Evolutionary conservation across 1,284 basidiomycete species (phyloP).

Genomic region (Boletus sp.): DNA sequence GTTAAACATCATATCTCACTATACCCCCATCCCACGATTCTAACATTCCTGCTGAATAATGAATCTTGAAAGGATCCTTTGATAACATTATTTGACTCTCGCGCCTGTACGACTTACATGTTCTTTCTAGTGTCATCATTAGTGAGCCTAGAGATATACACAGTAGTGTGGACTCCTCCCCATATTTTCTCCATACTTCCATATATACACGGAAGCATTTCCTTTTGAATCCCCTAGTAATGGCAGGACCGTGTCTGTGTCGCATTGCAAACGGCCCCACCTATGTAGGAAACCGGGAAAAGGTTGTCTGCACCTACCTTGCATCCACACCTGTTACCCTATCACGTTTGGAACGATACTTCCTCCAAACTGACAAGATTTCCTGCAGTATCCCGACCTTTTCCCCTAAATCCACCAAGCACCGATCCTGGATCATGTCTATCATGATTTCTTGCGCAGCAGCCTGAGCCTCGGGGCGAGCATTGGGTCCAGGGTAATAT

Average conservation of each 20-base stretch:
- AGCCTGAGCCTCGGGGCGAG: conserved; percentile 4
- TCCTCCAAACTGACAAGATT: conserved; percentile 25
- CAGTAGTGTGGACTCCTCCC: conserved; percentile 12
- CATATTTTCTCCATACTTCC: neutral
- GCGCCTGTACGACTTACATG: conserved; percentile 25
- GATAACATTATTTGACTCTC: conserved; percentile 27
- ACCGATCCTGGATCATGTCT: conserved; percentile 16
- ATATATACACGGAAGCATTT: neutral
- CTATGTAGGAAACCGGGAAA: neutral
- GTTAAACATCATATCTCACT: conserved; percentile 21
- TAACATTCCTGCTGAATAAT: conserved; percentile 4
- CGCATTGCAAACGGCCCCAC: neutral
- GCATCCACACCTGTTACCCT: neutral
- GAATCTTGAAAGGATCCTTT: conserved; percentile 10
- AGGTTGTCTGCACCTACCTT: neutral
- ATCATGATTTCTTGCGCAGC: conserved; percentile 11
- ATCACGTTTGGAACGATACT: conserved; percentile 18
- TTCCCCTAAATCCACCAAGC: conserved; percentile 20
- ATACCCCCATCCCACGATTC: conserved; percentile 1
- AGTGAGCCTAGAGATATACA: conserved; percentile 11
- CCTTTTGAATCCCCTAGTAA: neutral
- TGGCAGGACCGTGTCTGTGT: neutral
- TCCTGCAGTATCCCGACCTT: conserved; percentile 18
- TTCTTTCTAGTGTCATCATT: conserved; percentile 9
- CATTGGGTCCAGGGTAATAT: conserved; percentile 16